Evolutionary conservation across 192 early-diverging fungal species (phyloP).

Genomic region (Coemansia javaensis): DNA sequence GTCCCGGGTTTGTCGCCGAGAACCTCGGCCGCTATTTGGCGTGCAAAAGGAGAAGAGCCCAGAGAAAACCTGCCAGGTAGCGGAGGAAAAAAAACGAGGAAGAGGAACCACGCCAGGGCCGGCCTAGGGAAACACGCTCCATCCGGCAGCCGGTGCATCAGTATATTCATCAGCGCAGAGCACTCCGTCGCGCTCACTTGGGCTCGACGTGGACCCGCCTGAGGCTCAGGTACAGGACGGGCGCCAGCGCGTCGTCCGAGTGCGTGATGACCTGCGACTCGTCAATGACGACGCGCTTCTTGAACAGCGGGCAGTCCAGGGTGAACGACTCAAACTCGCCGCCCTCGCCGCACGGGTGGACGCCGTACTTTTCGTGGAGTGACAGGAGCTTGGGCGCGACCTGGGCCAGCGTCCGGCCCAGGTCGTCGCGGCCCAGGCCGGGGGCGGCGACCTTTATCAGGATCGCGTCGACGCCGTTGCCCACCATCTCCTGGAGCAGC

Average conservation of each 20-base stretch:
- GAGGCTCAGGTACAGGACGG: conserved; percentile 76
- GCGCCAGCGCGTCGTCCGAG: conserved; percentile 75
- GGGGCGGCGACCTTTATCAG: conserved; percentile 92
- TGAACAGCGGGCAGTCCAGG: conserved; percentile 88
- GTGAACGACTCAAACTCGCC: conserved; percentile 96
- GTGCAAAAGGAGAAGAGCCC: no score
- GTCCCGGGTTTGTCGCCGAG: no score
- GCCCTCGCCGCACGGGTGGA: conserved; percentile 94
- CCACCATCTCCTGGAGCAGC: conserved; percentile 82
- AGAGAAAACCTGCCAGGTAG: no score
- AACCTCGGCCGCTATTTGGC: no score
- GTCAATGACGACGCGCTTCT: conserved; percentile 69
- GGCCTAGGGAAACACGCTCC: no score
- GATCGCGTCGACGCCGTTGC: conserved; percentile 69
- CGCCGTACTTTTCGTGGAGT: conserved; percentile 66
- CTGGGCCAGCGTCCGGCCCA: conserved; percentile 74
- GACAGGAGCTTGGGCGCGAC: conserved; percentile 71
- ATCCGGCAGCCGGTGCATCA: no score
- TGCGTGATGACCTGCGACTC: conserved; percentile 70
- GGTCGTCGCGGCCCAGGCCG: conserved; percentile 57
- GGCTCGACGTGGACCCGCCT: conserved; percentile 63
- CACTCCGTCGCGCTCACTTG: no score
- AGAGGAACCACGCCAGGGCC: no score
- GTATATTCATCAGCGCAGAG: no score
- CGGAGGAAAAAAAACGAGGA: no score